Conservation (phyloP, 73 alveolate genomes). For the Paramecium sonneborni region DNA sequence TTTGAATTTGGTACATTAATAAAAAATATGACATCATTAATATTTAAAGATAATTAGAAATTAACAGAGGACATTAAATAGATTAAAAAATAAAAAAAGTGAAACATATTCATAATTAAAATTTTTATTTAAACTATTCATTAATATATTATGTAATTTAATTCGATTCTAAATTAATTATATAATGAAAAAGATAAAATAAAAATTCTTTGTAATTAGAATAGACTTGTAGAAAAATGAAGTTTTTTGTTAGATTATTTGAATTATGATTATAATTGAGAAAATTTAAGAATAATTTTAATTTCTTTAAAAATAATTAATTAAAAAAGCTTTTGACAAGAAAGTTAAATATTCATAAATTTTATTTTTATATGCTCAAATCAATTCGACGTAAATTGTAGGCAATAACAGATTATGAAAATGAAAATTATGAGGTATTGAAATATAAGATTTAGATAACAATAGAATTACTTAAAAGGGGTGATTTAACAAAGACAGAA, state of each 20-base stretch:
- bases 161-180: too few relatives aligned
- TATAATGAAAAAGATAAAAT: too few relatives aligned
- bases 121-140: background rate
- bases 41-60: constrained; percentile 49
- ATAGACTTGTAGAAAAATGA: too few relatives aligned
- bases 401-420: background rate
- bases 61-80: constrained; percentile 34
- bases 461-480: background rate
- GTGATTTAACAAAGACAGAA: constrained; percentile 1
- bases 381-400: background rate
- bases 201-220: too few relatives aligned
- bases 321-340: too few relatives aligned
- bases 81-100: constrained; percentile 22
- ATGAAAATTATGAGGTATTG: background rate
- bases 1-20: constrained; percentile 29
- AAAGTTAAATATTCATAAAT: too few relatives aligned
- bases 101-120: background rate
- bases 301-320: too few relatives aligned
- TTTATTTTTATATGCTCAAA: background rate
- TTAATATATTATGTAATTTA: too few relatives aligned
- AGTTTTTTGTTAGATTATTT: too few relatives aligned
- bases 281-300: too few relatives aligned
- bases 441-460: background rate
- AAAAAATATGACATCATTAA: background rate
- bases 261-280: too few relatives aligned